Evolutionary conservation across 768 basidiomycete genomes (phyloP).

Genomic region (Panaeolus cyanescens): DNA sequence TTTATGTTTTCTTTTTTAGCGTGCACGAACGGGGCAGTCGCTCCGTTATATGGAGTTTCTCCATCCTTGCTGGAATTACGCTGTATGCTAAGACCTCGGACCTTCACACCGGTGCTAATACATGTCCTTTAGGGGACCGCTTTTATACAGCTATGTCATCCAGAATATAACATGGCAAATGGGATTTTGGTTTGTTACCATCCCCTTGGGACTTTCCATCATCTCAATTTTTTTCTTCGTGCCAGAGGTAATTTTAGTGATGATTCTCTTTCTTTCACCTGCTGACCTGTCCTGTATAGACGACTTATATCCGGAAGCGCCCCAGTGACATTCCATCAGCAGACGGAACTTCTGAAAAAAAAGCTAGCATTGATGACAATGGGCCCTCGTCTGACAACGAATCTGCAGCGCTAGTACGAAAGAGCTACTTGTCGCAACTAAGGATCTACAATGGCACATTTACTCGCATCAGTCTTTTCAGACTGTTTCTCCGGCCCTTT

Average conservation of each 20-base stretch:
- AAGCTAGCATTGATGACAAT: slow-evolving; percentile 19
- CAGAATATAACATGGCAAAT: slow-evolving; percentile 43
- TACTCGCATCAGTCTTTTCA: slow-evolving; percentile 34
- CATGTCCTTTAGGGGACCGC: slow-evolving; percentile 30
- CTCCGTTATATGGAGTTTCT: slow-evolving; percentile 45
- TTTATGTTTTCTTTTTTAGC: slow-evolving; percentile 16
- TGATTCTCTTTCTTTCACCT: background rate
- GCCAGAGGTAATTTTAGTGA: slow-evolving; percentile 35
- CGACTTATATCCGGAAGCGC: slow-evolving; percentile 28
- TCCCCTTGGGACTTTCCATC: slow-evolving; percentile 38
- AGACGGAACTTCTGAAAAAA: slow-evolving; percentile 8
- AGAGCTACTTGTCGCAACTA: slow-evolving; percentile 35
- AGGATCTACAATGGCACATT: slow-evolving; percentile 39
- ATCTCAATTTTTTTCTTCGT: slow-evolving; percentile 44
- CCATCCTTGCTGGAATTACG: slow-evolving; percentile 44
- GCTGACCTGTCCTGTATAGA: too few species aligned
- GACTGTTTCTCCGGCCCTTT: slow-evolving; percentile 40
- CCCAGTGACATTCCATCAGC: background rate
- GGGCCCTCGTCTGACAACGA: slow-evolving; percentile 6
- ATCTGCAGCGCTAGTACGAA: slow-evolving; percentile 9
- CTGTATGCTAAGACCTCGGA: slow-evolving; percentile 26
- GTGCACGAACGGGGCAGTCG: slow-evolving; percentile 46
- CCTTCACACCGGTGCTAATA: background rate
- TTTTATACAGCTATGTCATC: slow-evolving; percentile 50
- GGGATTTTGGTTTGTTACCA: slow-evolving; percentile 51